Evolutionary conservation across 148 eudicot species (phyloP), one percentile per base, ranked within the genome.

Genomic region (Rhododendron griersonianum): DNA sequence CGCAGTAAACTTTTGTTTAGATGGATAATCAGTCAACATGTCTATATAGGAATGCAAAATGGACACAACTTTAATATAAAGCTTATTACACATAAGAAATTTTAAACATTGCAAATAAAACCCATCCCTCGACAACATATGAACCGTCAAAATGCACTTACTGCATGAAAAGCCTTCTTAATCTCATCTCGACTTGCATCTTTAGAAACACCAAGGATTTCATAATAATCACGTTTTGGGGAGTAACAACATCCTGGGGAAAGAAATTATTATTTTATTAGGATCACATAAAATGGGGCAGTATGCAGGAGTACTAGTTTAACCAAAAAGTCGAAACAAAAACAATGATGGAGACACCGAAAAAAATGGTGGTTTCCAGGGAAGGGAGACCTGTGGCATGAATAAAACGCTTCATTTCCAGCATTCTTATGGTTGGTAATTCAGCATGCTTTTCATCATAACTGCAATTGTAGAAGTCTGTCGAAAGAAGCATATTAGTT

Each of bases 141-240:
- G 81, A 55, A 84, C 76, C 11, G 14, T 71, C 75, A 85, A 71
- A 73, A 39, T 78, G 23, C 78, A 84, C 92, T 80, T 59, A 94
- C 99, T 87, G 84, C 91, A 84, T 92, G 99, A 90, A 90, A 96
- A 85, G 98, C 96, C 90, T 95, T 95, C 87, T 91, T 94, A 87
- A 96, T 95, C 88, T 96, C 95, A 88, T 95, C 95, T 81, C 84
- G 92, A 48, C 91, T 87, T 61, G 98, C 98, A 89, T 86, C 86
- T 83, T 89, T 85, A 59, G 98, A 76, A 84, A 96, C 94, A 71
- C 99, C 98, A 61, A 96, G 91, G 80, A 93, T 73, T 23, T 94
- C 94, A 86, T 96, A 96, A 86, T 92, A 92, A 91, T 93, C 93
- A 33, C 88, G 87, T 48, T 90, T 86, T 25, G 83, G 89, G 7